Conservation (phyloP, 495 filamentous ascomycete species). For the Podospora conica region DNA sequence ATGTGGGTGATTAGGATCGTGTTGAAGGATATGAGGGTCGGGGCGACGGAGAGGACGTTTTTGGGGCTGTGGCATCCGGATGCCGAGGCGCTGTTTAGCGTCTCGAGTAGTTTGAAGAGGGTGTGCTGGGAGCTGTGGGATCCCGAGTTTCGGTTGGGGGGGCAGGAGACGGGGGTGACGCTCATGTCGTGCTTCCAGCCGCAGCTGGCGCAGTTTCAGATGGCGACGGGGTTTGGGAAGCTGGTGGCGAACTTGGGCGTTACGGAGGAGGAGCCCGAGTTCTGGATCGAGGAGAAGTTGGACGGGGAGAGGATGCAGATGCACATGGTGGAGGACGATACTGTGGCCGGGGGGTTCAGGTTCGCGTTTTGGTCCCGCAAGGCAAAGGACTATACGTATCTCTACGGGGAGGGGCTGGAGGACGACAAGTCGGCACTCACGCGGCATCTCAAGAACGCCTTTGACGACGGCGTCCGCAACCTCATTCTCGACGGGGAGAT, state of each 20-base stretch:
- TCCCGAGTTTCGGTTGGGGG: conserved; percentile 64
- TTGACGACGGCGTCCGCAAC: conserved; percentile 67
- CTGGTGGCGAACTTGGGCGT: conserved; percentile 68
- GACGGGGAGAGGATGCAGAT: conserved; percentile 97
- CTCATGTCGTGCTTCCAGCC: conserved; percentile 98
- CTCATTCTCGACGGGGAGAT: conserved; percentile 96
- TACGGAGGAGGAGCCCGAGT: conserved; percentile 63
- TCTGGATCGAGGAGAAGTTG: conserved; percentile 98
- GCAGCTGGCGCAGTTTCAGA: conserved; percentile 92
- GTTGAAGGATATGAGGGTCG: conserved; percentile 95
- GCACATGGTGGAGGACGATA: conserved; percentile 75
- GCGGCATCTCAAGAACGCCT: conserved; percentile 70
- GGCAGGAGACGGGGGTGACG: conserved; percentile 64
- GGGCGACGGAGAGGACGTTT: conserved; percentile 88
- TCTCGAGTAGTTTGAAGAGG: conserved; percentile 80
- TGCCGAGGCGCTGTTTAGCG: conserved; percentile 81
- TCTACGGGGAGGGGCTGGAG: conserved; percentile 74
- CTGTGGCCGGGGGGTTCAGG: conserved; percentile 57
- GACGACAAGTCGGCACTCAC: conserved; percentile 77
- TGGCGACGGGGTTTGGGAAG: conserved; percentile 69
- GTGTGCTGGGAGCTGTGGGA: conserved; percentile 96
- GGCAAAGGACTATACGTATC: conserved; percentile 93
- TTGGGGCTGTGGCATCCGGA: conserved; percentile 92
- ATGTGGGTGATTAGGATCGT: conserved; percentile 95
- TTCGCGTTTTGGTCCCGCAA: conserved; percentile 95